Base-by-base conservation (phyloP, 805 yeast genomes). In the Hanseniaspora occidentalis region DNA sequence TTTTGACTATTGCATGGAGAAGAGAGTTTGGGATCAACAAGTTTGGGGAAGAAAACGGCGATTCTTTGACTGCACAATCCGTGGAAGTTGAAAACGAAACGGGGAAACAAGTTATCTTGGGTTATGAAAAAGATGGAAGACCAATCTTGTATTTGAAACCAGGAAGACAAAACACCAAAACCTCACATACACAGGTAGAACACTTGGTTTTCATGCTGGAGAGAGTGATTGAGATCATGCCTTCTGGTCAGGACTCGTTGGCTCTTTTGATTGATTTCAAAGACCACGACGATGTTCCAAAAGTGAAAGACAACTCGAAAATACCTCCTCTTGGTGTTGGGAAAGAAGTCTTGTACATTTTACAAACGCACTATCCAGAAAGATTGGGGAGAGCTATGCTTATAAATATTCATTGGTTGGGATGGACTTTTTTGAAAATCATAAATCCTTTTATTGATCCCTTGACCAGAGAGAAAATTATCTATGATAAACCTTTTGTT, bases 291-390 rank as follows among this genome's bases (percentile, higher is more conserved):
- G 70, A 65, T 42, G 68, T 64, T 14, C 81, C 84, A 42, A 69
- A 65, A 54, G 53, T 70, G 64, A 25, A 69, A 69, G 57, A 77
- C 65, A 48, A 52, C 40, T 72, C 80, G 43, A 84, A 82, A 55
- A 75, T 85, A 42, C 97, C 97, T n/a, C 85, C 95, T 1, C 67
- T 89, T 34, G 71, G 81, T 39, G 82, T 77, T 14, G 96, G 96
- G 26, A 79, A 88, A 56, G 95, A 86, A 62, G 97, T 89, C 24
- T 69, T 92, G 49, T 84, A 82, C 58, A 92, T 92, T 57, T 67
- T 92, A 51, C 99, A 92, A 63, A 86, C 94, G 10, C 99, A 92
- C 61, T 92, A 92, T 58, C 98, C 98, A 3, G 99, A 92, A 59
- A 74, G 99, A 52, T 69, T 92, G 44, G 99, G 99, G 31, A 81